Percentiles rank a stretch among this genome's conserved stretches.
phyloP scores from a whole-genome alignment of 2,329 filamentous ascomycete species.

The Rhynchosporium secalis region DNA sequence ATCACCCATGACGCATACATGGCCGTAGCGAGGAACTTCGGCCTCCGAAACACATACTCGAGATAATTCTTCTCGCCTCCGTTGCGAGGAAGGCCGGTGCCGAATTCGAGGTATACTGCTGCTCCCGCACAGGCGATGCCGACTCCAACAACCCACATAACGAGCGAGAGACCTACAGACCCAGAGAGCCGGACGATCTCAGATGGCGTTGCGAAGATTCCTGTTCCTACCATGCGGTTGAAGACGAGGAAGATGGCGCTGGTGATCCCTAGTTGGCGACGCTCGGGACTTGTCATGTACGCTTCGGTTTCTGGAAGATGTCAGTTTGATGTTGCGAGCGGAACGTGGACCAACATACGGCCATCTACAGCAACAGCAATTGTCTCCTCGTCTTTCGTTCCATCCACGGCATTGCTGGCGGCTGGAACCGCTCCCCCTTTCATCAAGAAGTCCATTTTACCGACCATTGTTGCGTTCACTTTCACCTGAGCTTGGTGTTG shows the following conservation, averaged over 20 bases:
- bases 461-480: background rate
- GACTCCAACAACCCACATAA: conserved; percentile 64
- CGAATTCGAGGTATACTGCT: conserved; percentile 66
- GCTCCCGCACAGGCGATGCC: conserved; percentile 62
- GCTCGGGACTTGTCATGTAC: conserved; percentile 24
- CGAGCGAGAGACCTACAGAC: conserved; percentile 60
- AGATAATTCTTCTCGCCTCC: conserved; percentile 69
- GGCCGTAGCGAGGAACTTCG: conserved; percentile 60
- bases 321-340: background rate
- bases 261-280: conserved; percentile 56
- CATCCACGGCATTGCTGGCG: background rate
- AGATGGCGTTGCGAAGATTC: conserved; percentile 65
- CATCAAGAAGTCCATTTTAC: background rate
- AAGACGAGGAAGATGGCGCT: conserved; percentile 61
- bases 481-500: background rate
- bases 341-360: background rate
- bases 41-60: conserved; percentile 61
- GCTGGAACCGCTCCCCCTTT: background rate
- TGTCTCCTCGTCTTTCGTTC: background rate
- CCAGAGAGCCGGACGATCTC: conserved; percentile 58
- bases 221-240: conserved; percentile 66
- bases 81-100: conserved; percentile 63
- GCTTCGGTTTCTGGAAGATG: background rate
- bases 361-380: background rate
- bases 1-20: conserved; percentile 63